Base-by-base conservation (phyloP, 768 basidiomycete genomes). In the Cystofilobasidium capitatum region DNA sequence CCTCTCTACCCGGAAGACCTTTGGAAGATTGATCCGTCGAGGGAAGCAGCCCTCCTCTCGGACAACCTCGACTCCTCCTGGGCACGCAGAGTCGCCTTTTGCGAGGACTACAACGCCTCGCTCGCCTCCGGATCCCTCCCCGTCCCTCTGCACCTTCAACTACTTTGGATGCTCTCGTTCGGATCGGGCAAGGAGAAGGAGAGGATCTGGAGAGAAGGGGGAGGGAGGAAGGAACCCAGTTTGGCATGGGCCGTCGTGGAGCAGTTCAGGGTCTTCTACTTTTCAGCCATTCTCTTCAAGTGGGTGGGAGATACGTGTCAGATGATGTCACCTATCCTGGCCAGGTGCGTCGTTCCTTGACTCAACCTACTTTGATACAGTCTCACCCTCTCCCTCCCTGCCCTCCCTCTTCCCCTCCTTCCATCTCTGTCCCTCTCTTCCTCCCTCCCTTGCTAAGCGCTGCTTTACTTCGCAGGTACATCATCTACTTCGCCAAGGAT, bases 1-100 rank as follows among this genome's bases (percentile, higher is more conserved):
- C 88, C 91, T 0, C 81, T 94, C 2, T 87, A 91, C 73, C 84
- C 85, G 0, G 77, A 86, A 0, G 91, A 93, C 76, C 80, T 93
- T 4, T 92, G 86, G 81, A 87, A 84, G 76, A 83, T 92, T 31
- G 84, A 84, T 66, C 82, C 85, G 42, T 75, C 82, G 26, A 82
- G 85, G 31, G 80, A 82, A 1, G 82, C 90, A 0, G 81, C 79
- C 1, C 72, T 78, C 20, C 83, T 91, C 44, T 86, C 88, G 3
- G 78, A 83, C 0, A 78, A 80, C 40, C 87, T 94, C 45, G 79
- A 82, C 24, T 76, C 76, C 3, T 87, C 87, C 0, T 91, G 87
- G 73, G 83, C 85, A 26, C 76, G 79, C 20, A 81, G 88, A 2
- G 76, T 78, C 35, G 77, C 78, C 67, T 79, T 79, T 45, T 88